Evolutionary conservation across 2,329 filamentous ascomycete genomes (phyloP).

Genomic region (Tympanopsis confertula): DNA sequence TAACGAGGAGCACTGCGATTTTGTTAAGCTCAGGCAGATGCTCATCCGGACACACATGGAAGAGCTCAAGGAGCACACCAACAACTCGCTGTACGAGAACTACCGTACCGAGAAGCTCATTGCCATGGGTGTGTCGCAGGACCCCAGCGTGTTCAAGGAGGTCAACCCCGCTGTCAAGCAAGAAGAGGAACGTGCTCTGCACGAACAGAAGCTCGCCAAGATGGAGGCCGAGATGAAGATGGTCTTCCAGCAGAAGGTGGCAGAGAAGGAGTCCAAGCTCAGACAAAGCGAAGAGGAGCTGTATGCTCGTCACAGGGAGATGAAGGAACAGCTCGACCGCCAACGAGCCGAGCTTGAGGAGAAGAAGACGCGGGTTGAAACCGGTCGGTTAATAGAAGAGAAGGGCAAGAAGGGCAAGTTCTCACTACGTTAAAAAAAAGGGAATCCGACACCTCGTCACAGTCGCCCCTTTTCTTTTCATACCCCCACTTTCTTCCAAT

Average conservation of each 20-base stretch:
- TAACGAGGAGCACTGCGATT: slow-evolving; percentile 99
- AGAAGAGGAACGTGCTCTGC: slow-evolving; percentile 92
- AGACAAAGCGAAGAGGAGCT: slow-evolving; percentile 99
- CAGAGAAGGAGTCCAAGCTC: slow-evolving; percentile 98
- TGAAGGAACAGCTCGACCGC: slow-evolving; percentile 98
- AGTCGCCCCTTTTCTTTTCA: too few species aligned
- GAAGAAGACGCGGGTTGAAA: slow-evolving; percentile 94
- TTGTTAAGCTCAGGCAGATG: slow-evolving; percentile 99
- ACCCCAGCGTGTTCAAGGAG: slow-evolving; percentile 99
- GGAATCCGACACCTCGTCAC: too few species aligned
- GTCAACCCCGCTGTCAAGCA: slow-evolving; percentile 99
- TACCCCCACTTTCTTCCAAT: not conserved
- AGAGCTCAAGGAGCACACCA: slow-evolving; percentile 99
- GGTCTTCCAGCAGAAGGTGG: slow-evolving; percentile 99
- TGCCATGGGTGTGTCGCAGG: slow-evolving; percentile 94
- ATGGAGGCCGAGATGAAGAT: slow-evolving; percentile 99
- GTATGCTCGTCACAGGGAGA: slow-evolving; percentile 94
- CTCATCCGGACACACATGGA: slow-evolving; percentile 99
- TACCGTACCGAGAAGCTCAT: slow-evolving; percentile 99
- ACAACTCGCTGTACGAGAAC: slow-evolving; percentile 98
- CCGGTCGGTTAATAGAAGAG: slow-evolving; percentile 88
- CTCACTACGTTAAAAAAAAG: slow-evolving; percentile 75
- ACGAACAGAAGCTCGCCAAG: slow-evolving; percentile 99
- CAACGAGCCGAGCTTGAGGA: slow-evolving; percentile 92
- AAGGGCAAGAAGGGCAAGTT: slow-evolving; percentile 99